Evolutionary conservation across 2,329 filamentous ascomycete genomes (phyloP).

Genomic region (Aspergillus terreus): DNA sequence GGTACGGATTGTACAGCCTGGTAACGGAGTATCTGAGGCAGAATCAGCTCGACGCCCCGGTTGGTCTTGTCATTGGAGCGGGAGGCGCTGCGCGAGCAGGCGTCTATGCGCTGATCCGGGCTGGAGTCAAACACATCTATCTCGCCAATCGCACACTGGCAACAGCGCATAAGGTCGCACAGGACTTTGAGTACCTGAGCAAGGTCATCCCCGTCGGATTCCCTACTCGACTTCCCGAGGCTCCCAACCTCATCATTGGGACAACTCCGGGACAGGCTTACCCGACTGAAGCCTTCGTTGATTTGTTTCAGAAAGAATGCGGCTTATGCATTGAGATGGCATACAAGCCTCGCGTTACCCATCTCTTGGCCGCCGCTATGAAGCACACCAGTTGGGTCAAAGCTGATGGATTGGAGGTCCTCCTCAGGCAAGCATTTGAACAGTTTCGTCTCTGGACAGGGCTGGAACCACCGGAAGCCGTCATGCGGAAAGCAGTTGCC

Average conservation of each 20-base stretch:
- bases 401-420: constrained; percentile 23
- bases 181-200: neutral
- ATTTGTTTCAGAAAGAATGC: neutral
- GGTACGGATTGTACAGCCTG: neutral
- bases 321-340: neutral
- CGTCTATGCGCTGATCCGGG: constrained; percentile 1
- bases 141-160: neutral
- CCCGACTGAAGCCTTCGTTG: neutral
- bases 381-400: constrained; percentile 12
- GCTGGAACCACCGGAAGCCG: neutral
- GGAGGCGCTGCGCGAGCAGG: constrained; percentile 2
- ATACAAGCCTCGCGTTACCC: neutral
- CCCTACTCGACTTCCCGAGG: neutral
- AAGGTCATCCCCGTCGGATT: neutral
- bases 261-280: neutral
- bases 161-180: neutral
- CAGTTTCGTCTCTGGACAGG: constrained; percentile 23
- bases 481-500: neutral
- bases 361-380: neutral
- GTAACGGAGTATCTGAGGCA: neutral
- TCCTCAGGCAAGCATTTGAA: constrained; percentile 22
- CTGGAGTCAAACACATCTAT: neutral
- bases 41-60: neutral
- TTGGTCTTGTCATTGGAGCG: constrained; percentile 3
- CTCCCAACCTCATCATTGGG: neutral